Evolutionary conservation across 108 stramenopile species (phyloP).

Genomic region (Asterionellopsis glacialis): DNA sequence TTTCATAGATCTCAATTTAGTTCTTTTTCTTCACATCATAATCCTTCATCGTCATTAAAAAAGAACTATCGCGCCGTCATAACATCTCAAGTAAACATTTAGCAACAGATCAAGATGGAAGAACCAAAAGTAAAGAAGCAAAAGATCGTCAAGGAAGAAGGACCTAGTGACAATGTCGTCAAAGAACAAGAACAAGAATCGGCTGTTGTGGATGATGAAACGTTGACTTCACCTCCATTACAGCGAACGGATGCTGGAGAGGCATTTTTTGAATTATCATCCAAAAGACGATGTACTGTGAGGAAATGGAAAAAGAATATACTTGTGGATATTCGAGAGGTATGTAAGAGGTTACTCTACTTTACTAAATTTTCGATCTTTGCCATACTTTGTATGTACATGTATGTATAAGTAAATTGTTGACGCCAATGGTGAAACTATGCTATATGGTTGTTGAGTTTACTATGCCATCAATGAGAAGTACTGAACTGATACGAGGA

Average conservation of each 20-base stretch:
- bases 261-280: slow-evolving; percentile 60
- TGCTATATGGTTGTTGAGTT: too few species aligned
- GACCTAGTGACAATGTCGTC: neutral
- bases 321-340: slow-evolving; percentile 79
- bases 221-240: neutral
- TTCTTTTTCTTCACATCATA: too few species aligned
- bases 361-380: neutral
- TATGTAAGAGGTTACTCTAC: slow-evolving; percentile 9
- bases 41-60: too few species aligned
- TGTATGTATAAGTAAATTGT: too few species aligned
- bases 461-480: too few species aligned
- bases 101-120: neutral
- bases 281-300: slow-evolving; percentile 59
- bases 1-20: too few species aligned
- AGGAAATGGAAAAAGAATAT: slow-evolving; percentile 56
- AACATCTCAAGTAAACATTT: too few species aligned
- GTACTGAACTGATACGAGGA: too few species aligned
- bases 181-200: slow-evolving; percentile 1
- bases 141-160: slow-evolving; percentile 10
- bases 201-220: slow-evolving; percentile 7
- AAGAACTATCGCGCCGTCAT: too few species aligned
- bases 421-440: too few species aligned
- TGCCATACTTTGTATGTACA: neutral
- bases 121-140: slow-evolving; percentile 20
- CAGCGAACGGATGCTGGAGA: slow-evolving; percentile 58